Evolutionary conservation across 2,329 filamentous ascomycete genomes (phyloP).

Genomic region (Paecilomyces formosus): DNA sequence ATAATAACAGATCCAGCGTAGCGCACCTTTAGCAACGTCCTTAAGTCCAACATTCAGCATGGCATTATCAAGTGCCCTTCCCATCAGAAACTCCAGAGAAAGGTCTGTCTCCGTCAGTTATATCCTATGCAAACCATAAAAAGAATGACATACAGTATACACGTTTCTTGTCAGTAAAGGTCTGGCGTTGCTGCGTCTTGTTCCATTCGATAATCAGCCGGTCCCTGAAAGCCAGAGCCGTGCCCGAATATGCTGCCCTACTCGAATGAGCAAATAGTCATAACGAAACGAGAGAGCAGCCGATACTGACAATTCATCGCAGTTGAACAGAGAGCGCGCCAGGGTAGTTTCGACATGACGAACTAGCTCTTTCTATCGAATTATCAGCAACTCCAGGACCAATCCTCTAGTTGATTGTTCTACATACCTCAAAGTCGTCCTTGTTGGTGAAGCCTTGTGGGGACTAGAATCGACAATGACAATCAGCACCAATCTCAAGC

Average conservation of each 20-base stretch:
- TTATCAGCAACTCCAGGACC: neutral
- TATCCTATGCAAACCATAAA: neutral
- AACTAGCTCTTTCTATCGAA: conserved; percentile 66
- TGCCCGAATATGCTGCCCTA: conserved; percentile 80
- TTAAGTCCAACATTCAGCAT: conserved; percentile 95
- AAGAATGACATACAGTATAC: conserved; percentile 64
- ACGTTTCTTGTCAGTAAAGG: conserved; percentile 80
- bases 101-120: conserved; percentile 52
- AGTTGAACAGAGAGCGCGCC: conserved; percentile 95
- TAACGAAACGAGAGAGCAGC: neutral
- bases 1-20: conserved; percentile 7
- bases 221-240: conserved; percentile 86
- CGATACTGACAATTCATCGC: conserved; percentile 63
- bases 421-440: conserved; percentile 64
- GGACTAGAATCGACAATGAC: conserved; percentile 34
- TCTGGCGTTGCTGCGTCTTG: conserved; percentile 94
- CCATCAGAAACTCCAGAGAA: conserved; percentile 97
- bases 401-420: neutral
- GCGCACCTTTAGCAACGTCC: conserved; percentile 67
- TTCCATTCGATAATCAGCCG: conserved; percentile 95
- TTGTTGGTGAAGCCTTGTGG: conserved; percentile 65
- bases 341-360: conserved; percentile 94
- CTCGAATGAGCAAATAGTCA: conserved; percentile 4
- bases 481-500: conserved; percentile 2
- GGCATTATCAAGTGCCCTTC: conserved; percentile 90